Conservation (phyloP, 176 grass and related monocot genomes). For the barley (Hordeum vulgare) region DNA sequence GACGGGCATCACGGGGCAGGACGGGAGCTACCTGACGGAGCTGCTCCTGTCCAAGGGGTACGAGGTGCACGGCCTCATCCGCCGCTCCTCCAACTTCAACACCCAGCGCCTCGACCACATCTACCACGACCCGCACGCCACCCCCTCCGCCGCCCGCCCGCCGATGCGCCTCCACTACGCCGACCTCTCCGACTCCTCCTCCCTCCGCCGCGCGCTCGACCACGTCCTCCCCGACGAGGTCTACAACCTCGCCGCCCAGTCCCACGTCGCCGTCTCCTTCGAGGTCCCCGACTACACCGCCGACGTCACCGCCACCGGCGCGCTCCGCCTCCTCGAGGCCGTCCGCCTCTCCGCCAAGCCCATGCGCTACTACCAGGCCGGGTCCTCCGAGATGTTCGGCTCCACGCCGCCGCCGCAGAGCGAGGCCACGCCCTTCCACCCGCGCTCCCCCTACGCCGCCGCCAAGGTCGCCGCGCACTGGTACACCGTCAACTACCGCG, state of each 20-base stretch:
- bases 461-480: slow-evolving; percentile 98
- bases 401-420: slow-evolving; percentile 91
- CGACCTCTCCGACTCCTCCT: slow-evolving; percentile 92
- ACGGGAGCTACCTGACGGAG: slow-evolving; percentile 94
- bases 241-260: slow-evolving; percentile 97
- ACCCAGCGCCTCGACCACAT: slow-evolving; percentile 80
- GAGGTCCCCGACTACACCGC: slow-evolving; percentile 96
- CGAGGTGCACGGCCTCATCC: slow-evolving; percentile 97
- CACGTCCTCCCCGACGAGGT: slow-evolving; percentile 88
- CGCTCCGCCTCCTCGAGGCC: slow-evolving; percentile 92
- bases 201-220: slow-evolving; percentile 85
- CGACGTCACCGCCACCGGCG: slow-evolving; percentile 84
- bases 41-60: slow-evolving; percentile 77
- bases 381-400: slow-evolving; percentile 96
- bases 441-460: slow-evolving; percentile 78
- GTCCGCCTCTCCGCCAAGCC: slow-evolving; percentile 52
- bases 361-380: slow-evolving; percentile 92
- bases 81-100: slow-evolving; percentile 99
- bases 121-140: slow-evolving; percentile 90
- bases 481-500: slow-evolving; percentile 99
- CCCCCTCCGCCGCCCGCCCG: slow-evolving; percentile 39
- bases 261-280: slow-evolving; percentile 92
- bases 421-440: slow-evolving; percentile 77
- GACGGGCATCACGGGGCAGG: slow-evolving; percentile 91
- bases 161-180: slow-evolving; percentile 96